Base-by-base conservation (phyloP, 2,329 filamentous ascomycete species). In the Colletotrichum sp. region DNA sequence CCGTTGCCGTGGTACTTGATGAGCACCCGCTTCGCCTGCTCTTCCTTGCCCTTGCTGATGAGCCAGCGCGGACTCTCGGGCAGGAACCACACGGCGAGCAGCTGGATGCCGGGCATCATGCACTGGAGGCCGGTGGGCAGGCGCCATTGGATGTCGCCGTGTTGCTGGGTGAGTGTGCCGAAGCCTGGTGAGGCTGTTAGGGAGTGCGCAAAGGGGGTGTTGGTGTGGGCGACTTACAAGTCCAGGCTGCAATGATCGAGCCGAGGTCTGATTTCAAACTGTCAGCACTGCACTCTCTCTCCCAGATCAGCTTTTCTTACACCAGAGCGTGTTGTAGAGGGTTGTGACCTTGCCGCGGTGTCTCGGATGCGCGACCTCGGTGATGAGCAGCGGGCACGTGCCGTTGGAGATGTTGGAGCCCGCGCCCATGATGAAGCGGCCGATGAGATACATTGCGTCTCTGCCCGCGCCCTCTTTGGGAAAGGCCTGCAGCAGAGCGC, bases 31-130 rank as follows among this genome's bases (percentile, higher is more conserved):
- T 84, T 86, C 0, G 91, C 91, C 78, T 91, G 85, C 7, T 90
- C 87, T 2, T 81, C 75, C 26, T 86, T 85, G 36, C 90, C 89
- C 76, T 90, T 86, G 44, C 87, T 86, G 59, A 92, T 85, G 32
- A 92, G 81, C 88, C 88, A 93, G 49, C 92, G 87, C 2, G 92
- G 92, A 1, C 88, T 91, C 77, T 93, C 92, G 0, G 92, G 91
- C 7, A 91, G 86, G 67, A 90, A 88, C 66, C 78, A 83, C 8
- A 82, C 65, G 1, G 67, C 76, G 77, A 84, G 85, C 67, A 89
- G 82, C 69, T 88, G 86, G 12, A 76, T 85, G 82, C 88, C 88
- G 88, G 36, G 85, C 85, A 82, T 71, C 69, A 76, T 68, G 21
- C 90, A 84, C 77, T 89, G 84, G 32, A 84, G 1, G 77, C 79